phyloP scores from a whole-genome alignment of 1,284 basidiomycete genomes.

The Ceratobasidium sp. region DNA sequence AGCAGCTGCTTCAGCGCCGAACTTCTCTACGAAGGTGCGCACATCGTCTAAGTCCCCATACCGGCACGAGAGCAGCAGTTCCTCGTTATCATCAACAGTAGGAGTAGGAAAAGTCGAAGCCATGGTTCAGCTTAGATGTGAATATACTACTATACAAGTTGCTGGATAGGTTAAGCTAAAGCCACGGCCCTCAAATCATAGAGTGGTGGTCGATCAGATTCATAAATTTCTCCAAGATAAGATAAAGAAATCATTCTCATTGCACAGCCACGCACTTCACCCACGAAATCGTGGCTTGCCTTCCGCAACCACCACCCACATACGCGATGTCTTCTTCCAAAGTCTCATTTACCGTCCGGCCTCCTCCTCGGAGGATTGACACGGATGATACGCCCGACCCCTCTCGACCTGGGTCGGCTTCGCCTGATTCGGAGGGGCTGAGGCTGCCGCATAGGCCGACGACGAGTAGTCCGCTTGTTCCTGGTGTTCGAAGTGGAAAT shows the following conservation, averaged over 20 bases:
- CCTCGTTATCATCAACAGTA: conserved; percentile 71
- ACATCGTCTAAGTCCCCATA: conserved; percentile 88
- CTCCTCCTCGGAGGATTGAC: conserved; percentile 64
- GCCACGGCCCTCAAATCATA: background rate
- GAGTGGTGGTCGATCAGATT: background rate
- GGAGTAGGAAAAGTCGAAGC: conserved; percentile 44
- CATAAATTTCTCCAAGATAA: conserved; percentile 34
- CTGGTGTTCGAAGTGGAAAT: conserved; percentile 53
- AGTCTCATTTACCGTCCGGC: conserved; percentile 78
- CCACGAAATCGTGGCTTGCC: conserved; percentile 26
- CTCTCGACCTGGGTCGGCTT: conserved; percentile 68
- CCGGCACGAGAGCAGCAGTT: conserved; percentile 82
- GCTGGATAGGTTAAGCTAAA: background rate
- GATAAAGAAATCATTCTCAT: conserved; percentile 4
- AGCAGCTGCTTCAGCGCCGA: conserved; percentile 66
- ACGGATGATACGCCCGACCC: conserved; percentile 69
- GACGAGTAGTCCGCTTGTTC: conserved; percentile 68
- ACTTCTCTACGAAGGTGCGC: conserved; percentile 68
- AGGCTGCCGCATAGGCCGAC: conserved; percentile 54
- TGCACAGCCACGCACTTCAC: conserved; percentile 25
- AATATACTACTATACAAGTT: conserved; percentile 3
- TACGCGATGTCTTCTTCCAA: conserved; percentile 54
- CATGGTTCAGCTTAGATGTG: background rate
- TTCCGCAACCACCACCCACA: conserved; percentile 11
- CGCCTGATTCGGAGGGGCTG: conserved; percentile 52